Conservation (phyloP, 176 grass and related monocot genomes). For the Thinopyrum elongatum region DNA sequence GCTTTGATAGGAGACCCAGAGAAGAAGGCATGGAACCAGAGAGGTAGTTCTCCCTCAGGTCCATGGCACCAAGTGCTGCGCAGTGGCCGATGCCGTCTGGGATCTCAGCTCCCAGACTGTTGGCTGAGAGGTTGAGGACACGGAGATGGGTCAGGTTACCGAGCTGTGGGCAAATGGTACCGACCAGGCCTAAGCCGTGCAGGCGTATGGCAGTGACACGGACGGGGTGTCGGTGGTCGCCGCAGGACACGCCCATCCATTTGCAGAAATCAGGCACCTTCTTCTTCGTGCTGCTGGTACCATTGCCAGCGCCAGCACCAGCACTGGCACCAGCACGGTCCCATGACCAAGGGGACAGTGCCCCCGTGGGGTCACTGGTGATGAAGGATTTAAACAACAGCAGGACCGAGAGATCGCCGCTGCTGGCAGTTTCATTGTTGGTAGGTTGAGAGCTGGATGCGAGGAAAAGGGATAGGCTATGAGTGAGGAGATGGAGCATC, state of each 20-base stretch:
- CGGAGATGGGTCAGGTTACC: background rate
- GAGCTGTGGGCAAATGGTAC: background rate
- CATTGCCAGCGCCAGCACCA: background rate
- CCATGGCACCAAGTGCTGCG: background rate
- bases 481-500: constrained; percentile 14
- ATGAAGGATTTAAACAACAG: constrained; percentile 35
- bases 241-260: constrained; percentile 15
- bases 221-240: background rate
- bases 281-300: background rate
- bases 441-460: constrained; percentile 4
- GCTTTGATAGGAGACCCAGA: background rate
- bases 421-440: background rate
- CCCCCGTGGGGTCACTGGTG: background rate
- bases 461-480: background rate
- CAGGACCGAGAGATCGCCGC: background rate
- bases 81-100: background rate
- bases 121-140: background rate
- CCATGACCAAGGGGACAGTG: background rate
- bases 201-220: constrained; percentile 17
- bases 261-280: background rate
- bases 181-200: background rate
- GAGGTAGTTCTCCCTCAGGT: background rate
- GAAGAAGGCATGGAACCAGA: constrained; percentile 1
- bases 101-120: background rate
- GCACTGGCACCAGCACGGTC: background rate